Evolutionary conservation across 2,329 filamentous ascomycete genomes (phyloP), one percentile per base, ranked within the genome.

Genomic region (Rutstroemia sp.): DNA sequence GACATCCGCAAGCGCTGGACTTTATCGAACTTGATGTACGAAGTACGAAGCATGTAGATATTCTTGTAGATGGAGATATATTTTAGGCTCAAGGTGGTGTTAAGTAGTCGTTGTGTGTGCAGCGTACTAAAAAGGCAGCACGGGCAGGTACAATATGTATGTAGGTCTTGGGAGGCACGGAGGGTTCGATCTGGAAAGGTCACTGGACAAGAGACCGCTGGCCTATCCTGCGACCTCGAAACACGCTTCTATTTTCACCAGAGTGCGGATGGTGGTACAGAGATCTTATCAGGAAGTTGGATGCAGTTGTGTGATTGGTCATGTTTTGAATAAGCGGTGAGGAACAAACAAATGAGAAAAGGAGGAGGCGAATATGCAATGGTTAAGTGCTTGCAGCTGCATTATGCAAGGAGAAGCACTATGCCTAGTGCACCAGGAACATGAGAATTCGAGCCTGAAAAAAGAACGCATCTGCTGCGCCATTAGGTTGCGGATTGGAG

Each of bases 291-390:
- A 27, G 10, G 27, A 55, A 44, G 30, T 8, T 34, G 10, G 30
- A 34, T 4, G 9, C 30, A 34, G 19, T n/a, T 14, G 30, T n/a
- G 7, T 45, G 27, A 51, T 55, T 55, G 53, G 53, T 14, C 19
- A 30, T 55, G 39, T 51, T 51, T 37, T 8, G n/a, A 19, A 27
- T 37, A 51, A 55, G 53, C 53, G 47, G 53, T 51, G 47, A 51
- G 21, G 44, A 38, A 23, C 12, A 21, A 38, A 23, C 12, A 21
- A 16, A 25, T 12, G 30, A 12, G 30, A 34, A 34, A 30, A 50
- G 45, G 45, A 54, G 37, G 46, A 54, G 52, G 52, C 45, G 45
- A 50, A 54, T 44, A 54, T 55, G 47, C 53, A 55, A 38, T 55
- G 53, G 47, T 38, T 38, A 51, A 51, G 53, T 55, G 38, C 47